These are phyloP conservation scores for Bauhinia variegata DNA, from an alignment of 306 rosid species.

Conservation along the genomic window DNA sequence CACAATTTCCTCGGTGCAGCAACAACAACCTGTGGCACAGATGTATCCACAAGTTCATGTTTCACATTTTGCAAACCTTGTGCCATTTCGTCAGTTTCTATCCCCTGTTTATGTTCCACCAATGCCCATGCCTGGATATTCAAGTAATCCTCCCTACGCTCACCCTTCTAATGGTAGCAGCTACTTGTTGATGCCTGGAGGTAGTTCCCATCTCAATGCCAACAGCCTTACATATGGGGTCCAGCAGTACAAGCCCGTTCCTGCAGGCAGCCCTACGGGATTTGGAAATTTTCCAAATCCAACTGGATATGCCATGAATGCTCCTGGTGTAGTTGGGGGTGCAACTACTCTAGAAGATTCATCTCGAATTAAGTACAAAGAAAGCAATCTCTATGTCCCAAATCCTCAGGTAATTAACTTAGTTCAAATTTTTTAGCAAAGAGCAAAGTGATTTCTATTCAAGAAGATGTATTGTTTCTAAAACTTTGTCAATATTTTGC, in stretches of 20 bases:
- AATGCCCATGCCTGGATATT: slow-evolving; percentile 92
- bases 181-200: slow-evolving; percentile 93
- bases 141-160: slow-evolving; percentile 83
- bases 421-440: background rate
- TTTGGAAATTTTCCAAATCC: slow-evolving; percentile 82
- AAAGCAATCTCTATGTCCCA: slow-evolving; percentile 80
- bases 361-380: slow-evolving; percentile 90
- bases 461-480: background rate
- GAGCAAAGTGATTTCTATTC: background rate
- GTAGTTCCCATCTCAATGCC: slow-evolving; percentile 84
- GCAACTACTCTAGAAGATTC: slow-evolving; percentile 85
- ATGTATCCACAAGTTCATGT: slow-evolving; percentile 98
- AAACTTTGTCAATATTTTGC: background rate
- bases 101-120: slow-evolving; percentile 98
- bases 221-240: slow-evolving; percentile 87
- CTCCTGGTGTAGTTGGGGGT: slow-evolving; percentile 89
- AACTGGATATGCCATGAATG: slow-evolving; percentile 77
- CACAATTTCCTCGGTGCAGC: slow-evolving; percentile 79
- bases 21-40: slow-evolving; percentile 66
- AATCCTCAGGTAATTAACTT: slow-evolving; percentile 80
- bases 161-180: slow-evolving; percentile 88
- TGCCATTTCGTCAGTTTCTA: slow-evolving; percentile 91
- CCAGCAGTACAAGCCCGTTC: slow-evolving; percentile 92
- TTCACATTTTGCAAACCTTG: slow-evolving; percentile 79
- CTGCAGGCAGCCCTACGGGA: slow-evolving; percentile 82